phyloP scores from a whole-genome alignment of 805 yeast genomes.

The Schwanniomyces sp. region DNA sequence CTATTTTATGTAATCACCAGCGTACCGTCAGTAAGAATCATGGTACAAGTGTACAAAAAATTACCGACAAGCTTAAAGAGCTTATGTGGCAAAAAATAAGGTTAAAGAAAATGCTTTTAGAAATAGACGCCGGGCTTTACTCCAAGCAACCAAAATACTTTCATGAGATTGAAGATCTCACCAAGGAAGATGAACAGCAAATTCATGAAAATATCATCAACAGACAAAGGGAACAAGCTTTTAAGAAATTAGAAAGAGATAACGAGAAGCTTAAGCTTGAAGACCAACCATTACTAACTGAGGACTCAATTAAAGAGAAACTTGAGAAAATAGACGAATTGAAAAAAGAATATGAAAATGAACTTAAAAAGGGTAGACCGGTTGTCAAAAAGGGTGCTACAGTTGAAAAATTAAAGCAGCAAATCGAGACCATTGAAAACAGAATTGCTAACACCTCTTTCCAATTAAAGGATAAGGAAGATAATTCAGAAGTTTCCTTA shows the following conservation, averaged over 20 bases:
- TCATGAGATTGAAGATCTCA: conserved; percentile 64
- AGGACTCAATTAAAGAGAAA: conserved; percentile 58
- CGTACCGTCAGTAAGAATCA: conserved; percentile 87
- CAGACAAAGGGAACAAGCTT: conserved; percentile 63
- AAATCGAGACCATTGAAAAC: conserved; percentile 69
- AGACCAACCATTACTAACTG: conserved; percentile 50
- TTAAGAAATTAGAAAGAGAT: conserved; percentile 70
- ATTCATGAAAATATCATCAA: conserved; percentile 62
- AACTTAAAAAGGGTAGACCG: conserved; percentile 57
- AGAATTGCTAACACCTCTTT: conserved; percentile 67
- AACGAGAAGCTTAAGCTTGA: conserved; percentile 70
- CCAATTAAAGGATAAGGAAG: conserved; percentile 89
- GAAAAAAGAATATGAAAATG: conserved; percentile 52
- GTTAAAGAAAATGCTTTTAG: conserved; percentile 66
- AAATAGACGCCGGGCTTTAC: conserved; percentile 55
- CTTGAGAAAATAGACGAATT: conserved; percentile 54
- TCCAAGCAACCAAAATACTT: conserved; percentile 59
- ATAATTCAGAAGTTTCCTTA: conserved; percentile 87
- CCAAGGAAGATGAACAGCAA: conserved; percentile 59
- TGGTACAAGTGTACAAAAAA: conserved; percentile 76
- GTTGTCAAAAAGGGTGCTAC: conserved; percentile 51
- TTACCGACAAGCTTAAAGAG: conserved; percentile 74
- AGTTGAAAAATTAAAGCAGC: conserved; percentile 69
- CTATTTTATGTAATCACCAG: conserved; percentile 95
- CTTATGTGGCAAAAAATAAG: conserved; percentile 82